phyloP scores from a whole-genome alignment of 306 rosid genomes.

The Geum urbanum region DNA sequence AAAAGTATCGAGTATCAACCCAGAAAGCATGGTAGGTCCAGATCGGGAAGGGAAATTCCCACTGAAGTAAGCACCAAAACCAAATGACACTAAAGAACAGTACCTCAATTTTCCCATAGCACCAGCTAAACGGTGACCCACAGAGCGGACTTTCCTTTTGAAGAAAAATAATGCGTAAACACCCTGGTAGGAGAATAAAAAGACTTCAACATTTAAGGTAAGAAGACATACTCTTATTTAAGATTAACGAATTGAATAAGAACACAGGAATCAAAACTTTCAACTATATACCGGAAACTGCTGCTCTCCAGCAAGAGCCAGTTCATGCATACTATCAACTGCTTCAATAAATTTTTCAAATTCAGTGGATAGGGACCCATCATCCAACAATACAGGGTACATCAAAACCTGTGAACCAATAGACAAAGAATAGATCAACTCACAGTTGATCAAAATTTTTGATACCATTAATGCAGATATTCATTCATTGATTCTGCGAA shows the following conservation, averaged over 20 bases:
- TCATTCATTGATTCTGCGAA: neutral
- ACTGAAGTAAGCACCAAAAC: neutral
- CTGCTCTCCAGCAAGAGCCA: slow-evolving; percentile 82
- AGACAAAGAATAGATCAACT: slow-evolving; percentile 9
- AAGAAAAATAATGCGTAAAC: slow-evolving; percentile 88
- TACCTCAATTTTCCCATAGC: slow-evolving; percentile 90
- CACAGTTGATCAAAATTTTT: neutral
- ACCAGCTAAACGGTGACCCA: slow-evolving; percentile 88
- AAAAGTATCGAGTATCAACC: neutral
- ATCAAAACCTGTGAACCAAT: slow-evolving; percentile 63
- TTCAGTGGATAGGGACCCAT: slow-evolving; percentile 65
- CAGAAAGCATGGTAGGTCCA: neutral
- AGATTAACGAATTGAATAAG: neutral
- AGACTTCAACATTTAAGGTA: slow-evolving; percentile 19
- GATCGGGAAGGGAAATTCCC: neutral
- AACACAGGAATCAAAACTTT: slow-evolving; percentile 14
- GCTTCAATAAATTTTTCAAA: slow-evolving; percentile 93
- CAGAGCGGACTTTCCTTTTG: slow-evolving; percentile 86
- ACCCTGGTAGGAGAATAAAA: slow-evolving; percentile 50
- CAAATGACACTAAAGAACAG: slow-evolving; percentile 10
- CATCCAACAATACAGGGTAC: slow-evolving; percentile 76
- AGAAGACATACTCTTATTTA: neutral
- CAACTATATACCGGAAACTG: slow-evolving; percentile 76
- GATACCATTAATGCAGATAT: neutral
- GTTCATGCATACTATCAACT: slow-evolving; percentile 77